These are phyloP conservation scores for Heterobasidion parviporum DNA, from an alignment of 1,284 basidiomycete genomes.

Conservation along the genomic window DNA sequence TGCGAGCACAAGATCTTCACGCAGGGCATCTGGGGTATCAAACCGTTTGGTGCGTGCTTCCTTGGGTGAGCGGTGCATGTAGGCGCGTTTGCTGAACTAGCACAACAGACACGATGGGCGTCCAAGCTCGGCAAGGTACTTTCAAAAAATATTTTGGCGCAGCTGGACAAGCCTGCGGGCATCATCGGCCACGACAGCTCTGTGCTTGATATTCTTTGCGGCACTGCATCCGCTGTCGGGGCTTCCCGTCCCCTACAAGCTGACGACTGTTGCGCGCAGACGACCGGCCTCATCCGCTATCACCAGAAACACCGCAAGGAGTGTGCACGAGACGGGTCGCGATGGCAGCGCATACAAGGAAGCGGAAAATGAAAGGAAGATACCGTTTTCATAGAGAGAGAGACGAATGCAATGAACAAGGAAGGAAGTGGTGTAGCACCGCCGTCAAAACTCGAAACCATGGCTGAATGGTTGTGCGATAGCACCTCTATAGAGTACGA, in stretches of 20 bases:
- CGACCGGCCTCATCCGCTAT: conserved; percentile 87
- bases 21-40: conserved; percentile 98
- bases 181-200: conserved; percentile 90
- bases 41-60: conserved; percentile 73
- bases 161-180: conserved; percentile 76
- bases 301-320: no score
- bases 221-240: neutral
- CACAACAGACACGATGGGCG: conserved; percentile 79
- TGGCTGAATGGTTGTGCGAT: no score
- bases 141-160: conserved; percentile 90
- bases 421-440: no score
- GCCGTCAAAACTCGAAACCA: no score
- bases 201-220: conserved; percentile 36
- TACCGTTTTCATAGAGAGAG: no score
- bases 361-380: no score
- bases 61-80: neutral
- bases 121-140: conserved; percentile 93
- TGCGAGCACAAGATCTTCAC: conserved; percentile 99
- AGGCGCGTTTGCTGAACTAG: neutral
- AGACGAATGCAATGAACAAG: no score
- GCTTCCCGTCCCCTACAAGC: neutral
- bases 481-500: no score
- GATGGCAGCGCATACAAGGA: no score
- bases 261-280: conserved; percentile 35
- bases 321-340: no score